Base-by-base conservation (phyloP, 768 basidiomycete species). In the Termitomyces sp. region DNA sequence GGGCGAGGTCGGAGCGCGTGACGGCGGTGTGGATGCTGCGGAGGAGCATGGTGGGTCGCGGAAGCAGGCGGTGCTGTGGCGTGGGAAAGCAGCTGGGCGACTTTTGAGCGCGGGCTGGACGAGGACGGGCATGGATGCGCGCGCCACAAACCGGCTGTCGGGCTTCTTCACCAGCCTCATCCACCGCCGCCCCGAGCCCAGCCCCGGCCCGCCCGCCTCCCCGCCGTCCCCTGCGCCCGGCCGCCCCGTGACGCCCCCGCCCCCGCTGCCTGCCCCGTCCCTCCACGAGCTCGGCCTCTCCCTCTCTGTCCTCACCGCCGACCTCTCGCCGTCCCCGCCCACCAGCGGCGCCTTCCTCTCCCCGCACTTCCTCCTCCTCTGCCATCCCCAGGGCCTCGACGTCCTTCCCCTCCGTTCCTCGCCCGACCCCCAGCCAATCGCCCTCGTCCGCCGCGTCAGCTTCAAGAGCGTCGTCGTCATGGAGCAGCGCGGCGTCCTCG, bases 401-500 rank as follows among this genome's bases (percentile, higher is more conserved):
- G 90, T 94, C 2, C 77, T 94, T n/a, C 90, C 92, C 2, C 77
- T 94, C 34, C 71, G 82, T 11, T 86, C 88, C 0, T 91, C 92
- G 0, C 92, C 91, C 2, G 80, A 85, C 14, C 80, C 81, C 7
- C 87, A 88, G 65, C 91, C 93, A 14, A 94, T 92, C 72, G 86
- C 92, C 10, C 81, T 94, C 32, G 87, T 94, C 29, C 85, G 92
- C 25, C 82, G 91, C 58, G 90, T 92, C 56, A 81, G 83, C 40
- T 94, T 94, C 74, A 94, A 92, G 69, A 86, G 83, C 59, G 87
- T 94, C n/a, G 89, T 94, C 0, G 88, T 94, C 14, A 94, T 94
- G 92, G 92, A 94, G 67, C 90, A 94, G 68, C 88, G 92, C 36
- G 92, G 92, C 7, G 91, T 94, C 0, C 76, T 94, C n/a, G 92